Evolutionary conservation across 805 yeast species (phyloP).

Genomic region (Saccharomycopsis synnaedendra): DNA sequence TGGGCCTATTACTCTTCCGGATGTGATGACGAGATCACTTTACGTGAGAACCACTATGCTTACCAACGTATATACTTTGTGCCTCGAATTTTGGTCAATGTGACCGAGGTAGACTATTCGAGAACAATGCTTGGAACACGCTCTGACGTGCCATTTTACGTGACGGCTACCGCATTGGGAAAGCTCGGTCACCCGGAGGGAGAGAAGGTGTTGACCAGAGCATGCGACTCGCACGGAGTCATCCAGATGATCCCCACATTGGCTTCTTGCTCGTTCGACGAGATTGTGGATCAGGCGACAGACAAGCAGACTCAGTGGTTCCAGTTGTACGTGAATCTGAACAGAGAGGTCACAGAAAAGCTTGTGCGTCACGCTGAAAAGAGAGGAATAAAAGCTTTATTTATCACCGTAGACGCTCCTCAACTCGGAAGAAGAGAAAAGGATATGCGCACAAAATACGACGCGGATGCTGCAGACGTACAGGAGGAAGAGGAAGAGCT

Average conservation of each 20-base stretch:
- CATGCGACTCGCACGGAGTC: conserved; percentile 59
- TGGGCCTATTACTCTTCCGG: conserved; percentile 94
- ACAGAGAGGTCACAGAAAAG: conserved; percentile 49
- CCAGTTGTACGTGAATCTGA: conserved; percentile 75
- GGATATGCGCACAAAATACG: conserved; percentile 58
- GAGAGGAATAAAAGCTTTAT: conserved; percentile 70
- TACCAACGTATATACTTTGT: conserved; percentile 82
- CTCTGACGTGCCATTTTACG: conserved; percentile 70
- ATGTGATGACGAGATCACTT: conserved; percentile 83
- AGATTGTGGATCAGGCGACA: conserved; percentile 69
- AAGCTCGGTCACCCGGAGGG: conserved; percentile 91
- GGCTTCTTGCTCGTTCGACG: conserved; percentile 83
- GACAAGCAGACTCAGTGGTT: conserved; percentile 71
- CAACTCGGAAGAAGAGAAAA: conserved; percentile 85
- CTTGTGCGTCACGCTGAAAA: conserved; percentile 62
- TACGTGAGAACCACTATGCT: conserved; percentile 85
- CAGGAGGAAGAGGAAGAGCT: conserved; percentile 40
- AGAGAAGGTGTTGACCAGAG: conserved; percentile 73
- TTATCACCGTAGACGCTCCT: conserved; percentile 90
- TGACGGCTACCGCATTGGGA: conserved; percentile 87
- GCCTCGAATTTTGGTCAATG: conserved; percentile 77
- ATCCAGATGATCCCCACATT: conserved; percentile 90
- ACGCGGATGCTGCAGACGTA: conserved; percentile 33
- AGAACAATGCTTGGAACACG: conserved; percentile 56
- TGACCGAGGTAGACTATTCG: conserved; percentile 34